Evolutionary conservation across 345 rosid genomes (phyloP).

Genomic region (Populus simonii): DNA sequence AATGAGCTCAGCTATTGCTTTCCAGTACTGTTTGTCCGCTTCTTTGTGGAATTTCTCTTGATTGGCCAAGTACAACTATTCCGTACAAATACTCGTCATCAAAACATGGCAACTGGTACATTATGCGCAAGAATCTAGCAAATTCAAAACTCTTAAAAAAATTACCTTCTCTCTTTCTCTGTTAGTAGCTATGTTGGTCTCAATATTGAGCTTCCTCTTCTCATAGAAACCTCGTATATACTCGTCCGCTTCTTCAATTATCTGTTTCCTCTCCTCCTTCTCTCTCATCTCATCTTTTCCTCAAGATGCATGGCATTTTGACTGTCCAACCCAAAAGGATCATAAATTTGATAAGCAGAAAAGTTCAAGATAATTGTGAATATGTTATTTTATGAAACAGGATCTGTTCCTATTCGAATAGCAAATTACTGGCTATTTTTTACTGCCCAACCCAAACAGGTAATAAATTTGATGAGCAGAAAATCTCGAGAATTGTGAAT

Average conservation of each 20-base stretch:
- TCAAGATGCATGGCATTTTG: constrained; percentile 32
- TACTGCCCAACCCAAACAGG: not conserved
- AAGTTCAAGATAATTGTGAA: not conserved
- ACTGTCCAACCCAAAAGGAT: constrained; percentile 8
- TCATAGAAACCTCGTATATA: constrained; percentile 31
- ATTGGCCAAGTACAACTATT: constrained; percentile 23
- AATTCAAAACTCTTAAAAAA: not conserved
- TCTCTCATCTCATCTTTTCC: constrained; percentile 36
- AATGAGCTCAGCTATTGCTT: constrained; percentile 32
- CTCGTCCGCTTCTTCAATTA: constrained; percentile 28
- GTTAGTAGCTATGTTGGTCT: constrained; percentile 28
- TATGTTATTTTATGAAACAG: not conserved
- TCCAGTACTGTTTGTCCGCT: constrained; percentile 37
- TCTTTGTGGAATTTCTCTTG: constrained; percentile 37
- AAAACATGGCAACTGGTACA: not conserved
- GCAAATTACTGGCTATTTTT: not conserved
- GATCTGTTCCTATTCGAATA: not conserved
- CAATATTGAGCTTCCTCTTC: constrained; percentile 30
- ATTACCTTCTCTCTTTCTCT: constrained; percentile 33
- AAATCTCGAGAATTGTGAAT: not conserved
- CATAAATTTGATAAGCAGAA: not conserved
- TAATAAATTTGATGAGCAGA: not conserved
- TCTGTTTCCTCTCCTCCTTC: constrained; percentile 35
- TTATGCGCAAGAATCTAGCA: not conserved
- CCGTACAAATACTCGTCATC: not conserved